These are phyloP conservation scores for Agrocybe praecox DNA, from an alignment of 768 basidiomycete species.

Conservation along the genomic window DNA sequence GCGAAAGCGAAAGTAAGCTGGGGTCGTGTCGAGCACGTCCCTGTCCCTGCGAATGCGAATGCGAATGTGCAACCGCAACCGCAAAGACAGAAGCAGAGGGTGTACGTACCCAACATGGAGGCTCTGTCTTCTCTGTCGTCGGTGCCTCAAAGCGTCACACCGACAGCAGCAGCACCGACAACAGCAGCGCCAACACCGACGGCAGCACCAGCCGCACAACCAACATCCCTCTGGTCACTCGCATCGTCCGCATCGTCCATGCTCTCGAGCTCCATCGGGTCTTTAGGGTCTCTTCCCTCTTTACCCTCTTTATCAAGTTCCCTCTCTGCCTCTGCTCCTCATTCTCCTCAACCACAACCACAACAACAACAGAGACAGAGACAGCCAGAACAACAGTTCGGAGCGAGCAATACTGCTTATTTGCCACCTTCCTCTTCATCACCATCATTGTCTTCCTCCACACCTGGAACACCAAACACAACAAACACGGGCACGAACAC, in stretches of 20 bases:
- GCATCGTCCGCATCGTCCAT: slow-evolving; percentile 49
- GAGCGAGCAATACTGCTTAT: slow-evolving; percentile 60
- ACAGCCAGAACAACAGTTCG: slow-evolving; percentile 41
- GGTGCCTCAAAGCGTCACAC: background rate
- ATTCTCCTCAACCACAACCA: slow-evolving; percentile 20
- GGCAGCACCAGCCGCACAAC: background rate
- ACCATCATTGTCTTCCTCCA: too few species aligned
- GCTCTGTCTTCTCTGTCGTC: background rate
- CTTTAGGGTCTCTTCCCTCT: too few species aligned
- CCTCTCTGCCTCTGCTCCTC: slow-evolving; percentile 19
- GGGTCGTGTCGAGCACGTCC: too few species aligned
- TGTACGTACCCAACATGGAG: slow-evolving; percentile 9
- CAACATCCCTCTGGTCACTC: slow-evolving; percentile 37
- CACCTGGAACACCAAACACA: too few species aligned
- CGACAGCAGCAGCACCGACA: background rate
- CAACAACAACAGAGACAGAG: slow-evolving; percentile 8
- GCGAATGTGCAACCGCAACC: slow-evolving; percentile 8
- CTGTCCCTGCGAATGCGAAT: slow-evolving; percentile 9
- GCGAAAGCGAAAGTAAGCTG: too few species aligned
- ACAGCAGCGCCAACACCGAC: background rate
- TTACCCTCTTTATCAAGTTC: slow-evolving; percentile 16
- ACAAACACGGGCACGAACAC: too few species aligned
- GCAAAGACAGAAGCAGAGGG: background rate
- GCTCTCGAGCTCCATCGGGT: slow-evolving; percentile 25
- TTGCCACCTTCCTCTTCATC: slow-evolving; percentile 67